These are phyloP conservation scores for Beauveria asiatica DNA, from an alignment of 2,329 filamentous ascomycete genomes.

Conservation along the genomic window DNA sequence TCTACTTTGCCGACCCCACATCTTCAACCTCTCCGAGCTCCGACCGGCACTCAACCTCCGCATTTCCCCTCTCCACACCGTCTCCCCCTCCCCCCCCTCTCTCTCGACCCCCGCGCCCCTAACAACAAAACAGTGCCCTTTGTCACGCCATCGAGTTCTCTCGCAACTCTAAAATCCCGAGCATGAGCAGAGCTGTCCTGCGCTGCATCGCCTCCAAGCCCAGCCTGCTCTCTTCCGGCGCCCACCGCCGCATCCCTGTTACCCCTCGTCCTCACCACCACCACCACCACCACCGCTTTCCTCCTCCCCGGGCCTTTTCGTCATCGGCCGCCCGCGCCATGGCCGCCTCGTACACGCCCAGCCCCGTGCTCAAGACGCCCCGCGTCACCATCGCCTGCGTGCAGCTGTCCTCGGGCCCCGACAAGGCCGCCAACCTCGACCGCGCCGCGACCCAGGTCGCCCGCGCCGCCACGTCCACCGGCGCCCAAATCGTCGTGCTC, in stretches of 20 bases:
- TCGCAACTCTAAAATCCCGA: neutral
- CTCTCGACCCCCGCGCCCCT: neutral
- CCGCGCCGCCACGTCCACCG: slow-evolving; percentile 59
- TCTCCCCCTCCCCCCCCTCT: neutral
- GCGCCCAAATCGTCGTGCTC: slow-evolving; percentile 81
- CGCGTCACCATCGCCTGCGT: slow-evolving; percentile 67
- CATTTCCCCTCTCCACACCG: neutral
- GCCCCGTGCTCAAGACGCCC: slow-evolving; percentile 57
- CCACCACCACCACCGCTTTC: neutral
- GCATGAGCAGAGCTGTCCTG: slow-evolving; percentile 2
- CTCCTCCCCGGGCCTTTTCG: neutral
- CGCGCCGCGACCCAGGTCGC: slow-evolving; percentile 76
- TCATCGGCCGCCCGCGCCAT: neutral
- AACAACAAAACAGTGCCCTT: neutral
- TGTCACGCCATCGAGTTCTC: neutral
- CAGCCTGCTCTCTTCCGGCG: neutral
- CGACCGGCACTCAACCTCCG: neutral
- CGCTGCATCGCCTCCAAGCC: neutral
- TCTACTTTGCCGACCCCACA: too few species aligned
- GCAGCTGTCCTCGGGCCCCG: slow-evolving; percentile 70
- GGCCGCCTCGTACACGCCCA: slow-evolving; percentile 5
- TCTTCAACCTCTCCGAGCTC: too few species aligned
- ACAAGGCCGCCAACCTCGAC: slow-evolving; percentile 77
- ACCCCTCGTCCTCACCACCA: neutral
- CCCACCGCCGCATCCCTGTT: too few species aligned